Conservation (phyloP, 148 eudicot genomes). For the Suaeda aralocaspica region DNA sequence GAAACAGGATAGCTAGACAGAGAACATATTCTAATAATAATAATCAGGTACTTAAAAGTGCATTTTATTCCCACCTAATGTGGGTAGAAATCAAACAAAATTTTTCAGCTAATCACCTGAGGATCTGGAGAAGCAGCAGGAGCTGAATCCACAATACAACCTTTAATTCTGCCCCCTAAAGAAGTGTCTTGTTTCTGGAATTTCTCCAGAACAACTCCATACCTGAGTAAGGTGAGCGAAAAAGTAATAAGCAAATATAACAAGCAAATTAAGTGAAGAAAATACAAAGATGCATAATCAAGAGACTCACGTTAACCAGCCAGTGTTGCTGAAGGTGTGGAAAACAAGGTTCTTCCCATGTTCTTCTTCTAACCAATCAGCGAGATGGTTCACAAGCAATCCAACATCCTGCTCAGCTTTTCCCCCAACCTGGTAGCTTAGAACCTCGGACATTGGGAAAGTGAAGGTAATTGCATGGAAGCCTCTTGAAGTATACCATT, state of each 20-base stretch:
- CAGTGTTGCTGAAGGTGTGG: slow-evolving; percentile 97
- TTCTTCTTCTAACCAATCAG: slow-evolving; percentile 94
- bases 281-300: not conserved
- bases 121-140: slow-evolving; percentile 93
- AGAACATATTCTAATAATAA: slow-evolving; percentile 5
- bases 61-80: not conserved
- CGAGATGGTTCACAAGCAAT: slow-evolving; percentile 73
- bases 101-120: slow-evolving; percentile 47
- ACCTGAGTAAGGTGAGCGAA: slow-evolving; percentile 37
- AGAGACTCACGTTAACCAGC: slow-evolving; percentile 89
- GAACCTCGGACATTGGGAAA: slow-evolving; percentile 87
- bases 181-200: slow-evolving; percentile 66
- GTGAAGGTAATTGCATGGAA: slow-evolving; percentile 94
- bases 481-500: slow-evolving; percentile 96
- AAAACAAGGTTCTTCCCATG: slow-evolving; percentile 83
- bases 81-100: not conserved
- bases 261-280: not conserved
- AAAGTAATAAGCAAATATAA: slow-evolving; percentile 10
- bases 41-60: not conserved
- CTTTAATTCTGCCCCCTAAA: slow-evolving; percentile 58
- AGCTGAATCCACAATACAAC: slow-evolving; percentile 95
- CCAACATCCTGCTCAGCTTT: slow-evolving; percentile 84
- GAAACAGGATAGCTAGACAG: not conserved
- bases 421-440: slow-evolving; percentile 86
- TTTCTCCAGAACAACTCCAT: slow-evolving; percentile 81